phyloP scores from a whole-genome alignment of 345 rosid genomes.

The Angophora floribunda region DNA sequence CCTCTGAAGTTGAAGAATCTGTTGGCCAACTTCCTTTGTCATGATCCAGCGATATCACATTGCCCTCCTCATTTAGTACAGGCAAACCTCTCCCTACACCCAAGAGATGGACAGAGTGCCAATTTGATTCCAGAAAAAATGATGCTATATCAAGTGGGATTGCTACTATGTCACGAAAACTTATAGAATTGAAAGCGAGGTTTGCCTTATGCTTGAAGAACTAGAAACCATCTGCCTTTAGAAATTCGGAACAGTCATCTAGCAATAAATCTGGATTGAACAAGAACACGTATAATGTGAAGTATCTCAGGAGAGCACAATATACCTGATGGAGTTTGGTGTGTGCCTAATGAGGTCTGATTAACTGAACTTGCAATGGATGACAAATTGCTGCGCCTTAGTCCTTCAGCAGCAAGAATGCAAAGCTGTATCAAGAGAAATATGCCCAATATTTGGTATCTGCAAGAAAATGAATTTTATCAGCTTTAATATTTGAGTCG shows the following conservation, averaged over 20 bases:
- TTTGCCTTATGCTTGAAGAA: background rate
- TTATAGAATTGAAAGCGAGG: background rate
- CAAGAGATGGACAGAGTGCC: background rate
- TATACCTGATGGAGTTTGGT: constrained; percentile 52
- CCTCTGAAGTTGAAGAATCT: constrained; percentile 62
- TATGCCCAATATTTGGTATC: constrained; percentile 87
- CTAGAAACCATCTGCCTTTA: background rate
- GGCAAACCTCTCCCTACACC: constrained; percentile 73
- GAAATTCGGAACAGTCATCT: background rate
- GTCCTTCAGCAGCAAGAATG: constrained; percentile 78
- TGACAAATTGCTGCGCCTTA: constrained; percentile 73
- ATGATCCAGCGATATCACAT: constrained; percentile 39
- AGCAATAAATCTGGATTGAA: background rate
- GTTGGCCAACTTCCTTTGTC: constrained; percentile 49
- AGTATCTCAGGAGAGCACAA: background rate
- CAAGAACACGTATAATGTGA: background rate
- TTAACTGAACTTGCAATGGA: constrained; percentile 80
- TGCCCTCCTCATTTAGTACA: constrained; percentile 81
- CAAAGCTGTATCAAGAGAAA: constrained; percentile 92
- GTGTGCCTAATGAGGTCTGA: constrained; percentile 49
- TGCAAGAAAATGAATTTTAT: constrained; percentile 16
- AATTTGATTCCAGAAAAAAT: background rate
- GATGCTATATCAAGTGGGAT: background rate
- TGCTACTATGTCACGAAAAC: background rate
- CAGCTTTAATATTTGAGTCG: background rate